phyloP scores from a whole-genome alignment of 2,329 filamentous ascomycete species.

The Botrytis byssoidea region DNA sequence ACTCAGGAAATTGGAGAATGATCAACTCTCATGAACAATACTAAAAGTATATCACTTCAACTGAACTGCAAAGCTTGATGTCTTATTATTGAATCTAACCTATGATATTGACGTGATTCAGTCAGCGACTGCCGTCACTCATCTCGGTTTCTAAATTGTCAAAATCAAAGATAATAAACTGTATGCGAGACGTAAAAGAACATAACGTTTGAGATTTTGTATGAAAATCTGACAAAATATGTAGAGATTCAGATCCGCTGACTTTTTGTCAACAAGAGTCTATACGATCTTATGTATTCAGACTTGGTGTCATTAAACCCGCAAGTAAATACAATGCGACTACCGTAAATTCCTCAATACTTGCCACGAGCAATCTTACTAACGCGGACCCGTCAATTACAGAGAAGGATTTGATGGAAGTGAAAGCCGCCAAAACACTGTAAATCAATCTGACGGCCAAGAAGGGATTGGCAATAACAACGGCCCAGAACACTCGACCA shows the following conservation, averaged over 20 bases:
- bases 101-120: background rate
- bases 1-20: background rate
- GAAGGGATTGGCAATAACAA: constrained; percentile 36
- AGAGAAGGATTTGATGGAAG: constrained; percentile 30
- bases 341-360: constrained; percentile 38
- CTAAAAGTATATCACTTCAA: background rate
- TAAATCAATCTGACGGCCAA: constrained; percentile 39
- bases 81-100: background rate
- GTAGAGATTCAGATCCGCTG: background rate
- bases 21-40: background rate
- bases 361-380: constrained; percentile 37
- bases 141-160: background rate
- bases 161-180: background rate
- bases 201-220: background rate
- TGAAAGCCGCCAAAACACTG: constrained; percentile 37
- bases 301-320: constrained; percentile 19
- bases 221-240: background rate
- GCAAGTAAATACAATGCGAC: constrained; percentile 36
- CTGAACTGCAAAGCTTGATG: fast-evolving
- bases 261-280: background rate
- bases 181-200: background rate
- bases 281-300: background rate
- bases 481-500: constrained; percentile 35
- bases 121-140: background rate
- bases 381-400: constrained; percentile 32